Base-by-base conservation (phyloP, 2,329 filamentous ascomycete genomes). In the Sarocladium kiliense region DNA sequence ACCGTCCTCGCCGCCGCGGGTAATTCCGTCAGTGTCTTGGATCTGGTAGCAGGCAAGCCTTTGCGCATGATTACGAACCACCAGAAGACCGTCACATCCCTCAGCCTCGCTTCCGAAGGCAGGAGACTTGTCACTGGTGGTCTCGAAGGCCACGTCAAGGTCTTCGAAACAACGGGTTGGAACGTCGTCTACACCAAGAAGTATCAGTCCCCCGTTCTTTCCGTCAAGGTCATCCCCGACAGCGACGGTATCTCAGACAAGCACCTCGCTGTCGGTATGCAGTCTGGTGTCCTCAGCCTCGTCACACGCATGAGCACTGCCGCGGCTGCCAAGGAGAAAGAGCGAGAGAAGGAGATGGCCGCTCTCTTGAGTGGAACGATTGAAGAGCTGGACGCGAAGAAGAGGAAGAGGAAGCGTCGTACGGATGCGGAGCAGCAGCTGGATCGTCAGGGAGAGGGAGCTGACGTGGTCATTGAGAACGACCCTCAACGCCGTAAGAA, bases 101-200 rank as follows among this genome's bases (percentile, higher is more conserved):
- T 99, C 55, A 86, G 87, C 53, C 76, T 95, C 32, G 92, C 91
- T 7, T 92, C 90, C 44, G 84, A 88, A 62, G 89, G 89, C 47
- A 84, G 84, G 53, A 84, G 94, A 53, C 79, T 99, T 56, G 82
- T 99, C 54, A 92, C 87, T 60, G 94, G 91, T 71, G 91, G 87
- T 19, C 79, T 99, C 45, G 94, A 99, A 69, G 95, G 94, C 10
- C 94, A 97, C 71, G 86, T 97, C 74, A 99, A 99, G 74, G 85
- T 99, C 37, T 97, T 96, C 65, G 93, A 97, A 73, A 97, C 92
- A 1, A 86, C 86, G 1, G 87, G 84, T 53, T 99, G 94, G 94
- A 96, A 97, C 67, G 89, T 97, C 7, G 92, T 97, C n/a, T 88
- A 90, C 37, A 93, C 90, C 53, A 85, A 88, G 58, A 99, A 97